phyloP scores from a whole-genome alignment of 2,329 filamentous ascomycete species.

The Xylariaceae sp. region DNA sequence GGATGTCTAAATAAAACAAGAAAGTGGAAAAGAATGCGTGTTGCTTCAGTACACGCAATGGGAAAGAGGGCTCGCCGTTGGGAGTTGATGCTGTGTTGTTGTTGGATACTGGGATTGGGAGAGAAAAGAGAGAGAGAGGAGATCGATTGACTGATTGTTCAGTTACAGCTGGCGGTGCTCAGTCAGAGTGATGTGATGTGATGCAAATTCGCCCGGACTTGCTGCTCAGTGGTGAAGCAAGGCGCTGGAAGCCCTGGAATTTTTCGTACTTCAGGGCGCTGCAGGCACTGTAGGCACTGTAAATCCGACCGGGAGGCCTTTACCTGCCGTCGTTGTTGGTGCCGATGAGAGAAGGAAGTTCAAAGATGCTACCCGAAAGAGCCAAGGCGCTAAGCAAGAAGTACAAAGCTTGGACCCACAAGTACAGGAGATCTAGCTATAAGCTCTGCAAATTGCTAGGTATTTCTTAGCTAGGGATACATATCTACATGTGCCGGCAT shows the following conservation, averaged over 20 bases:
- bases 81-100: slow-evolving; percentile 2
- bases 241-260: not conserved
- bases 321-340: not conserved
- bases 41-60: slow-evolving; percentile 12
- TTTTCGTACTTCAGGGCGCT: not conserved
- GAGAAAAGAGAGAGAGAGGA: slow-evolving; percentile 14
- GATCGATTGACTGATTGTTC: slow-evolving; percentile 8
- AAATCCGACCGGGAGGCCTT: no score
- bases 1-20: slow-evolving; percentile 29
- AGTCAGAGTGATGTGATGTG: no score
- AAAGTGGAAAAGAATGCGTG: slow-evolving; percentile 13
- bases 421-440: slow-evolving; percentile 5
- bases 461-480: slow-evolving; percentile 22
- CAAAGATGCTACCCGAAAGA: slow-evolving; percentile 21
- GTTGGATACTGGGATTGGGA: slow-evolving; percentile 17
- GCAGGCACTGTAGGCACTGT: no score
- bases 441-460: not conserved
- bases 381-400: slow-evolving; percentile 9
- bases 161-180: no score
- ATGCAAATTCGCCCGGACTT: not conserved
- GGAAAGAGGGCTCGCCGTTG: slow-evolving; percentile 4
- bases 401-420: slow-evolving; percentile 20
- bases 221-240: no score
- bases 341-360: slow-evolving; percentile 10
- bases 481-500: slow-evolving; percentile 22